Conservation (phyloP, 2,329 filamentous ascomycete genomes). For the Waltergamsia citrina region DNA sequence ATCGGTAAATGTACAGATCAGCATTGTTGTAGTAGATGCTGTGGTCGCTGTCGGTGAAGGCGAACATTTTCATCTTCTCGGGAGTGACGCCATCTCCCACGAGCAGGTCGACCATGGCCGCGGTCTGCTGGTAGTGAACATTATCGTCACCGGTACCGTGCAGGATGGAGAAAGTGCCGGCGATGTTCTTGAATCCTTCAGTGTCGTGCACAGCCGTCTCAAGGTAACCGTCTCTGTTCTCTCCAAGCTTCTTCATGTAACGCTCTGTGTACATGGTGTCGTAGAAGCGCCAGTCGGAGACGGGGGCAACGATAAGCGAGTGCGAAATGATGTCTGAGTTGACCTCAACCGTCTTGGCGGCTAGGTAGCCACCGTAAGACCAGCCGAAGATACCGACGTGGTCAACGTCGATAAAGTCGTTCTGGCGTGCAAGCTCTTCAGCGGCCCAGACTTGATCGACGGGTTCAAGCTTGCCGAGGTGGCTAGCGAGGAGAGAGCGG, state of each 20-base stretch:
- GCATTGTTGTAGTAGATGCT: constrained; percentile 49
- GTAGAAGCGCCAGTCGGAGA: constrained; percentile 62
- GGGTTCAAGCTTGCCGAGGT: constrained; percentile 54
- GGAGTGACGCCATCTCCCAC: constrained; percentile 49
- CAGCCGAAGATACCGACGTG: constrained; percentile 61
- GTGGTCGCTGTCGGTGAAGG: constrained; percentile 59
- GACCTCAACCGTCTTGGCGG: constrained; percentile 55
- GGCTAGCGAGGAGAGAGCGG: constrained; percentile 45
- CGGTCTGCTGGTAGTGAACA: constrained; percentile 60
- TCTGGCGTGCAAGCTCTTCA: constrained; percentile 36
- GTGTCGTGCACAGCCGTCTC: constrained; percentile 47
- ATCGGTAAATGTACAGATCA: constrained; percentile 48
- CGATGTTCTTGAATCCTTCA: constrained; percentile 52
- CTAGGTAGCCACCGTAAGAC: constrained; percentile 60
- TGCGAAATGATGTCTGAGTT: constrained; percentile 52
- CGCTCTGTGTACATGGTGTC: constrained; percentile 64
- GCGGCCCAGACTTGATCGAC: constrained; percentile 61
- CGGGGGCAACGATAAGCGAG: constrained; percentile 55
- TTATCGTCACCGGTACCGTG: constrained; percentile 65
- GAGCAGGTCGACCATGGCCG: constrained; percentile 51
- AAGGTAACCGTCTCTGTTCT: constrained; percentile 51
- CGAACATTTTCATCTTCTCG: constrained; percentile 51
- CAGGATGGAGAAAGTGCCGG: constrained; percentile 50
- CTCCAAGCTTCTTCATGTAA: constrained; percentile 56
- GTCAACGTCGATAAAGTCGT: constrained; percentile 44